phyloP scores from a whole-genome alignment of 2,329 filamentous ascomycete genomes.

The Cercospora sp. region DNA sequence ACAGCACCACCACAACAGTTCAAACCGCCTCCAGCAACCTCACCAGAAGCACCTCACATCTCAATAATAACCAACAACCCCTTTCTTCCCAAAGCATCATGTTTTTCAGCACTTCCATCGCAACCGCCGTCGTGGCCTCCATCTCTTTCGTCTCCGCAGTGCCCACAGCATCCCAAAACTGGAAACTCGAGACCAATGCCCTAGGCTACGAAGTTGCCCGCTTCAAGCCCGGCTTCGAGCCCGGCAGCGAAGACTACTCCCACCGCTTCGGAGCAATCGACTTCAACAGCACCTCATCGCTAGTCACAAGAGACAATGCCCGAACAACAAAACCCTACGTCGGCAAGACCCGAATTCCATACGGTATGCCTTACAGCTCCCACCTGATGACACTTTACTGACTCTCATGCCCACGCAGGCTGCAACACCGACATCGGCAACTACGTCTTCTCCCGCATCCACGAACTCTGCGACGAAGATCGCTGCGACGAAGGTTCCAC shows the following conservation, averaged over 20 bases:
- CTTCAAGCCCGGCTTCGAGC: slow-evolving; percentile 11
- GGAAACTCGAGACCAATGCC: slow-evolving; percentile 3
- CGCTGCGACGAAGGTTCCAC: slow-evolving; percentile 2
- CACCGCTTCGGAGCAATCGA: slow-evolving; percentile 4
- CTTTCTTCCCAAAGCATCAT: background rate
- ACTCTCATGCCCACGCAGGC: background rate
- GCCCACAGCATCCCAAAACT: slow-evolving; percentile 4
- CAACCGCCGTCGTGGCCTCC: background rate
- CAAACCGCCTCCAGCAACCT: background rate
- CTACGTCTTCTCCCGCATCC: slow-evolving; percentile 9
- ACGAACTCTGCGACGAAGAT: slow-evolving; percentile 6
- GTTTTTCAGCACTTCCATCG: background rate
- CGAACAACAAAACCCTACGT: slow-evolving; percentile 7
- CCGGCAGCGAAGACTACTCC: slow-evolving; percentile 8
- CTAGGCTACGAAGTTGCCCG: slow-evolving; percentile 4
- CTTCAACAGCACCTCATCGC: background rate
- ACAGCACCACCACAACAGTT: background rate
- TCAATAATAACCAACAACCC: background rate
- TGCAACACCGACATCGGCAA: slow-evolving; percentile 12
- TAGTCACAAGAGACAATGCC: background rate
- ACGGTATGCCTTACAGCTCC: background rate
- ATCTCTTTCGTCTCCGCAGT: background rate
- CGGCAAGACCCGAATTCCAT: slow-evolving; percentile 7
- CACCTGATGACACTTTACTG: background rate
- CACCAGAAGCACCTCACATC: background rate